phyloP scores from a whole-genome alignment of 495 filamentous ascomycete species.

The Xylaria grammica region DNA sequence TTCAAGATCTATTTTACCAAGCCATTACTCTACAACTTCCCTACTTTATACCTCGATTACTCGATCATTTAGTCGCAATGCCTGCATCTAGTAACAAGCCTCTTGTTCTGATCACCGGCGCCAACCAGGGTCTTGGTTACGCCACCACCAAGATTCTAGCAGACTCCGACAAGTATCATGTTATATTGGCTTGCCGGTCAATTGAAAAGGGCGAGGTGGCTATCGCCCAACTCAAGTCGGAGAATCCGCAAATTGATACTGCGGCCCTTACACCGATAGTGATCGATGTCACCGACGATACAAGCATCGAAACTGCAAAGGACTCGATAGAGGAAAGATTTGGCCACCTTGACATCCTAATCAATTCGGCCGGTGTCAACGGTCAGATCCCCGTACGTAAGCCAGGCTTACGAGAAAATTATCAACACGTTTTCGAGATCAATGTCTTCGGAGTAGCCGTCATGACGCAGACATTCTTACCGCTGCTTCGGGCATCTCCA shows the following conservation, averaged over 20 bases:
- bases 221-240: constrained; percentile 28
- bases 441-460: constrained; percentile 45
- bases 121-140: constrained; percentile 53
- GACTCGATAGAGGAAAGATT: constrained; percentile 35
- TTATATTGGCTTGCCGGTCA: constrained; percentile 46
- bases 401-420: constrained; percentile 30
- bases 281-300: constrained; percentile 50
- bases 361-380: constrained; percentile 32
- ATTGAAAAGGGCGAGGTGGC: constrained; percentile 34
- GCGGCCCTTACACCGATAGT: constrained; percentile 27
- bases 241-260: constrained; percentile 30
- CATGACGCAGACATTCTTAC: constrained; percentile 46
- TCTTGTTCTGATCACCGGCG: constrained; percentile 49
- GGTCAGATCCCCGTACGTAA: constrained; percentile 14
- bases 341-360: constrained; percentile 42
- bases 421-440: constrained; percentile 40
- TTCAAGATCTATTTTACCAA: too few relatives aligned
- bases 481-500: constrained; percentile 37
- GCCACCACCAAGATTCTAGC: constrained; percentile 40
- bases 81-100: constrained; percentile 5
- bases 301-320: constrained; percentile 44
- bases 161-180: constrained; percentile 34
- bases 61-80: constrained; percentile 10
- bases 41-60: neutral
- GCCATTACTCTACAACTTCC: too few relatives aligned